Conservation (phyloP, 2,329 filamentous ascomycete genomes). For the Fusarium transvaalense region DNA sequence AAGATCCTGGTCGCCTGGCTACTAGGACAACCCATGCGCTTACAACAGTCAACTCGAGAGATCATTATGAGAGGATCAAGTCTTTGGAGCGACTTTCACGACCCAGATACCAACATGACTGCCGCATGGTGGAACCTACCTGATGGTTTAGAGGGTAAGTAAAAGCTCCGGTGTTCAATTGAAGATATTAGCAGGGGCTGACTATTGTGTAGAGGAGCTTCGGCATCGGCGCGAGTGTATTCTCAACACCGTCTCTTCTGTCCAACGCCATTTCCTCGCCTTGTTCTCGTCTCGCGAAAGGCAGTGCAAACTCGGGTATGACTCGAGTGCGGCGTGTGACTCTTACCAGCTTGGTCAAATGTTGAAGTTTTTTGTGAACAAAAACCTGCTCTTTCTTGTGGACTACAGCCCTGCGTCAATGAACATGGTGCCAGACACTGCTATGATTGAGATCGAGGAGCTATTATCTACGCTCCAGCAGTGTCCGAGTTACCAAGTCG, state of each 20-base stretch:
- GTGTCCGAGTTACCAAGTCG: conserved; percentile 79
- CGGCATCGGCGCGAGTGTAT: conserved; percentile 74
- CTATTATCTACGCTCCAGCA: conserved; percentile 73
- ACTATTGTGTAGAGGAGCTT: conserved; percentile 67
- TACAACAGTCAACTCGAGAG: conserved; percentile 73
- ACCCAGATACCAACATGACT: conserved; percentile 48
- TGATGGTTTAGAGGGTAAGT: conserved; percentile 73
- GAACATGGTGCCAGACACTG: conserved; percentile 60
- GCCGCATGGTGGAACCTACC: conserved; percentile 81
- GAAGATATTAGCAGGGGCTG: not conserved
- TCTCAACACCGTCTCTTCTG: conserved; percentile 75
- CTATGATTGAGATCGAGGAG: conserved; percentile 71
- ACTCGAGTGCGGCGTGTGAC: conserved; percentile 78
- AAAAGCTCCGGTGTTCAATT: not conserved
- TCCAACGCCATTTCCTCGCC: conserved; percentile 75
- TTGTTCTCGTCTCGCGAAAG: conserved; percentile 75
- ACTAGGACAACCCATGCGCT: conserved; percentile 70
- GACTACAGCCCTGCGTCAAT: conserved; percentile 66
- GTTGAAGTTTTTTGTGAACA: conserved; percentile 75
- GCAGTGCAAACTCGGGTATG: conserved; percentile 81
- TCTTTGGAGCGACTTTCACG: conserved; percentile 64
- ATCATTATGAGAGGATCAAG: conserved; percentile 74
- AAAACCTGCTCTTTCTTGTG: conserved; percentile 70
- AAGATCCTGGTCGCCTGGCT: conserved; percentile 76
- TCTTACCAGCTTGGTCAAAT: conserved; percentile 84